A percentile compares a stretch with the other conserved stretches of the same genome.
phyloP scores from a whole-genome alignment of 1,284 basidiomycete genomes.

The Porodaedalea pini region DNA sequence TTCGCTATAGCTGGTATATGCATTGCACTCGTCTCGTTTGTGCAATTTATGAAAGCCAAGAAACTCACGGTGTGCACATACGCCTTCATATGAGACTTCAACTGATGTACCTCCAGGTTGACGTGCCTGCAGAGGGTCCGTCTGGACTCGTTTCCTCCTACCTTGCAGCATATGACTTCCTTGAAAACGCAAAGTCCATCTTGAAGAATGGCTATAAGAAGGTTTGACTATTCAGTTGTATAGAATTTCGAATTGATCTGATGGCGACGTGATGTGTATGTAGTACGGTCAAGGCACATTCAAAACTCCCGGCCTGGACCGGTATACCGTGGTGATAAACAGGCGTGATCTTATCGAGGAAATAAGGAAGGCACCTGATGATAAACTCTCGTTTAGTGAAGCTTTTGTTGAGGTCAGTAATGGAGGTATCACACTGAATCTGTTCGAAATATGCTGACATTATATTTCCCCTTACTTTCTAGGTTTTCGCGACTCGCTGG shows the following conservation, averaged over 20 bases:
- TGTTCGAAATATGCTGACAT: too few species aligned
- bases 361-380: conserved; percentile 32
- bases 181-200: conserved; percentile 8
- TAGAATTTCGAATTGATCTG: too few species aligned
- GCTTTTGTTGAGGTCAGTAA: conserved; percentile 27
- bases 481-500: conserved; percentile 17
- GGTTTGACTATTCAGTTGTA: not conserved
- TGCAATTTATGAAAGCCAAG: too few species aligned
- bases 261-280: not conserved
- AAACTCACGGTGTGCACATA: too few species aligned
- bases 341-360: conserved; percentile 30
- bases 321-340: conserved; percentile 30
- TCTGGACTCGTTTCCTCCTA: conserved; percentile 11
- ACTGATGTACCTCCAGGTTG: not conserved
- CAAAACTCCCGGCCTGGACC: conserved; percentile 26
- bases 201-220: conserved; percentile 9
- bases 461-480: too few species aligned
- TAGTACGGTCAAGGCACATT: conserved; percentile 26
- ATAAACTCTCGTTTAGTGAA: conserved; percentile 28
- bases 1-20: too few species aligned
- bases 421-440: too few species aligned
- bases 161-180: conserved; percentile 10
- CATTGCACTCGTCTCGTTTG: too few species aligned
- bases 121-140: conserved; percentile 2
- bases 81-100: too few species aligned